A percentile compares a stretch with the other conserved stretches of the same genome.
Evolutionary conservation across 2,329 filamentous ascomycete genomes (phyloP).

Genomic region (Trichoderma sp.): DNA sequence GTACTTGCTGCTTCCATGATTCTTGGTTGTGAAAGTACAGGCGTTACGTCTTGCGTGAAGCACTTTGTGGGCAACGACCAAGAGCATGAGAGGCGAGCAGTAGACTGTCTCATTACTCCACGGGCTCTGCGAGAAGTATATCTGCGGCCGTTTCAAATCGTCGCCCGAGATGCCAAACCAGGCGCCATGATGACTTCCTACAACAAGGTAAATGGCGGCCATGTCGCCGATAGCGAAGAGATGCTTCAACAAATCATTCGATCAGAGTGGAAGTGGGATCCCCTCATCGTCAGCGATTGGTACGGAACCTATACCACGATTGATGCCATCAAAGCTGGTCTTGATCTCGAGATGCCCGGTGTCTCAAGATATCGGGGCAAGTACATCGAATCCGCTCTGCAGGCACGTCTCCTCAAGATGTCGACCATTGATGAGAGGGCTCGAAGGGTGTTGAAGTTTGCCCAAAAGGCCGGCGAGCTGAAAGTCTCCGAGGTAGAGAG

Average conservation of each 20-base stretch:
- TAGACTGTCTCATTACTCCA: constrained; percentile 8
- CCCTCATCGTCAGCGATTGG: constrained; percentile 8
- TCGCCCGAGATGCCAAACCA: constrained; percentile 5
- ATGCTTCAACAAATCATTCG: background rate
- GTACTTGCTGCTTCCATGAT: constrained; percentile 5
- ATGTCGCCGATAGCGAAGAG: background rate
- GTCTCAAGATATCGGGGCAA: constrained; percentile 11
- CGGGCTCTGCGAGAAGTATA: constrained; percentile 3
- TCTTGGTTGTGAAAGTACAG: constrained; percentile 5
- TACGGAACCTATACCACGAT: constrained; percentile 10
- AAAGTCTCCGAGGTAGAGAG: constrained; percentile 5
- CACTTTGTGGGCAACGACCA: constrained; percentile 14
- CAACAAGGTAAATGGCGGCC: constrained; percentile 12
- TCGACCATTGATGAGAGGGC: constrained; percentile 11
- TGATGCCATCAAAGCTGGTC: constrained; percentile 1
- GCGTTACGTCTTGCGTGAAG: constrained; percentile 1
- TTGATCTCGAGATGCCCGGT: constrained; percentile 14
- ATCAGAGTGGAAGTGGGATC: constrained; percentile 11
- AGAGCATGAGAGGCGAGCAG: constrained; percentile 10
- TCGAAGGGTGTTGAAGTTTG: background rate
- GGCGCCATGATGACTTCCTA: constrained; percentile 13
- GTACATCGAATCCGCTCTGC: constrained; percentile 7
- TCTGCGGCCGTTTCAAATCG: constrained; percentile 4
- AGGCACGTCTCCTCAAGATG: background rate
- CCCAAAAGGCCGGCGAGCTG: background rate